A percentile compares a stretch with the other conserved stretches of the same genome.
Evolutionary conservation across 164 flowering plant genomes (phyloP).

Genomic region (Taxillus chinensis): DNA sequence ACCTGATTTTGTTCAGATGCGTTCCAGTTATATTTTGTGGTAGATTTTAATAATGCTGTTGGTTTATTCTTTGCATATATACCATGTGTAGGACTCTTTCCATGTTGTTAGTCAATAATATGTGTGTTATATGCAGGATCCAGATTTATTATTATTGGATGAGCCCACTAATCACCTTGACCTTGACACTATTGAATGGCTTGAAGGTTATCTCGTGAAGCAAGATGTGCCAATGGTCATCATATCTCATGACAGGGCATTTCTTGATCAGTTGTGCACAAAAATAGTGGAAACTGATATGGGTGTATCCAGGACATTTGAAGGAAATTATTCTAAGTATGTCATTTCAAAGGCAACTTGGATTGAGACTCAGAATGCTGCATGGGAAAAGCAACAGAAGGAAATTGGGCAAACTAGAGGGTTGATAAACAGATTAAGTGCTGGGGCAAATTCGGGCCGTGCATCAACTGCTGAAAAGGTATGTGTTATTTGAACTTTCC

Average conservation of each 20-base stretch:
- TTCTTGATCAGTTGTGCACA: slow-evolving; percentile 93
- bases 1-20: too few species aligned
- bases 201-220: slow-evolving; percentile 80
- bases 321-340: slow-evolving; percentile 86
- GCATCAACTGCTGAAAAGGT: slow-evolving; percentile 99
- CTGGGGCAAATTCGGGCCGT: slow-evolving; percentile 94
- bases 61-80: not conserved
- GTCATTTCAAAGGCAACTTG: slow-evolving; percentile 67
- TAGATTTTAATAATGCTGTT: not conserved
- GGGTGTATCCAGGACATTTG: slow-evolving; percentile 89
- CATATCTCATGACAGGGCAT: slow-evolving; percentile 98
- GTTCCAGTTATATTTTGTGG: too few species aligned
- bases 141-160: slow-evolving; percentile 89
- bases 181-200: slow-evolving; percentile 98
- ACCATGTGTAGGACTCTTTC: not conserved
- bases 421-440: slow-evolving; percentile 70
- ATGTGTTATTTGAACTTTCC: not conserved
- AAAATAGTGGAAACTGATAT: slow-evolving; percentile 98
- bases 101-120: not conserved
- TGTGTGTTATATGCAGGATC: slow-evolving; percentile 53
- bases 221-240: slow-evolving; percentile 96
- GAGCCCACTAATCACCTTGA: slow-evolving; percentile 99
- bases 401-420: slow-evolving; percentile 80
- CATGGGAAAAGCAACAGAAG: slow-evolving; percentile 99
- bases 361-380: slow-evolving; percentile 83